Evolutionary conservation across 129 eudicot species (phyloP).

Genomic region (Pseudognaphalium luteoalbum): DNA sequence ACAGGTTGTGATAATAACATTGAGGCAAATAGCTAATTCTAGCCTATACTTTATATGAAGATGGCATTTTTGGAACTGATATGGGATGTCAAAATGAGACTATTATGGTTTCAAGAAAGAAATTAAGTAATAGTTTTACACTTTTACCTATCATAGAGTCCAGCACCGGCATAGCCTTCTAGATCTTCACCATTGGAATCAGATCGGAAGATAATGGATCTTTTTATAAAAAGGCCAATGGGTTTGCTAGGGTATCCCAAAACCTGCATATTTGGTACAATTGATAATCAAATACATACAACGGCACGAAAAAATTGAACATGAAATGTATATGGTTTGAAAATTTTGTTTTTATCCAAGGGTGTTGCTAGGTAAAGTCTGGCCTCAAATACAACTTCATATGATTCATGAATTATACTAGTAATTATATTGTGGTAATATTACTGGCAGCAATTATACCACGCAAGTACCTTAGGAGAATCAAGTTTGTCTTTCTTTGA

Average conservation of each 20-base stretch:
- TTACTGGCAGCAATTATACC: too few relatives aligned
- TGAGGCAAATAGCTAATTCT: not conserved
- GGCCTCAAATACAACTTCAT: not conserved
- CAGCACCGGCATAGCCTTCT: conserved; percentile 99
- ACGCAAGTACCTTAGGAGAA: conserved; percentile 66
- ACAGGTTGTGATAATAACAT: not conserved
- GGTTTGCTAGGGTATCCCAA: conserved; percentile 99
- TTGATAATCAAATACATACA: not conserved
- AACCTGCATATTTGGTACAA: conserved; percentile 41
- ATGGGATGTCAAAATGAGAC: not conserved
- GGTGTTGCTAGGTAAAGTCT: too few relatives aligned
- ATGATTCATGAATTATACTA: conserved; percentile 2
- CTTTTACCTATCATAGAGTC: conserved; percentile 89
- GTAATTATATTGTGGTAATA: not conserved
- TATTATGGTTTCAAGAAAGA: not conserved
- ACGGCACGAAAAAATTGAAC: not conserved
- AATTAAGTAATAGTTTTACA: not conserved
- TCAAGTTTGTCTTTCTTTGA: conserved; percentile 76
- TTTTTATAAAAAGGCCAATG: conserved; percentile 79
- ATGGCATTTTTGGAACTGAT: not conserved
- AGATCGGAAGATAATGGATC: conserved; percentile 90
- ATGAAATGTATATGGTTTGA: not conserved
- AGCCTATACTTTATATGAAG: not conserved
- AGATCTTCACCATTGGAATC: conserved; percentile 98
- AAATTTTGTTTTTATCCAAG: not conserved